Evolutionary conservation across 768 basidiomycete species (phyloP).

Genomic region (Pluteus cervinus): DNA sequence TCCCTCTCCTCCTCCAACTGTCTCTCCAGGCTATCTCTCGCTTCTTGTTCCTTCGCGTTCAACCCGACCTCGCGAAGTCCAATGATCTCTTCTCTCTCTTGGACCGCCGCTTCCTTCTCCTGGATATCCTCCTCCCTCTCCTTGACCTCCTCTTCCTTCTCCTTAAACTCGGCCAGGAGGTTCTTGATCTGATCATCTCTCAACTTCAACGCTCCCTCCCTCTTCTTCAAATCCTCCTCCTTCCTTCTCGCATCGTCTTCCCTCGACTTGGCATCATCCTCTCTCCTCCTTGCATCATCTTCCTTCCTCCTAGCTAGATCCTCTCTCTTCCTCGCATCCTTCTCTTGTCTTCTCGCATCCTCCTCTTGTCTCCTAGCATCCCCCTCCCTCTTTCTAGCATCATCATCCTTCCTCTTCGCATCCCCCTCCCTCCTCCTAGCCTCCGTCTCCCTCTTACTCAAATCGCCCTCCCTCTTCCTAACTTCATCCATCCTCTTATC

Average conservation of each 20-base stretch:
- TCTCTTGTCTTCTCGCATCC: constrained; percentile 14
- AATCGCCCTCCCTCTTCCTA: constrained; percentile 3
- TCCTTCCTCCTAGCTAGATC: constrained; percentile 17
- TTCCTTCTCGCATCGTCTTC: constrained; percentile 11
- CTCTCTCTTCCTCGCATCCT: constrained; percentile 13
- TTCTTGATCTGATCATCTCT: constrained; percentile 16
- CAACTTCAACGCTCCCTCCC: constrained; percentile 19
- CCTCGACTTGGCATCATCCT: constrained; percentile 11
- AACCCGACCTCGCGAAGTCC: constrained; percentile 11
- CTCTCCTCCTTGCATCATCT: constrained; percentile 18
- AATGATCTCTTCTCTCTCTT: constrained; percentile 11
- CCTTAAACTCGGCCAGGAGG: constrained; percentile 19
- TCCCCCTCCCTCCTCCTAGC: constrained; percentile 15
- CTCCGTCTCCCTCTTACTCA: constrained; percentile 8
- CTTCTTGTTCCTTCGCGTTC: constrained; percentile 1
- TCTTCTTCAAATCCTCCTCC: constrained; percentile 20
- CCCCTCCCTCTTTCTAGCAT: constrained; percentile 17
- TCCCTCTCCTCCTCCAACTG: constrained; percentile 7
- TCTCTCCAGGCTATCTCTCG: constrained; percentile 4
- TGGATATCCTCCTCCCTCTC: constrained; percentile 20
- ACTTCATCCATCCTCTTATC: constrained; percentile 4
- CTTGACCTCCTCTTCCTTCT: constrained; percentile 16
- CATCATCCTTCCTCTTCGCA: constrained; percentile 11
- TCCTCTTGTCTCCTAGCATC: constrained; percentile 16
- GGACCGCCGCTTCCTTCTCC: constrained; percentile 23